Evolutionary conservation across 345 rosid genomes (phyloP), one percentile per base, ranked within the genome.

Genomic region (Camelina hispida): DNA sequence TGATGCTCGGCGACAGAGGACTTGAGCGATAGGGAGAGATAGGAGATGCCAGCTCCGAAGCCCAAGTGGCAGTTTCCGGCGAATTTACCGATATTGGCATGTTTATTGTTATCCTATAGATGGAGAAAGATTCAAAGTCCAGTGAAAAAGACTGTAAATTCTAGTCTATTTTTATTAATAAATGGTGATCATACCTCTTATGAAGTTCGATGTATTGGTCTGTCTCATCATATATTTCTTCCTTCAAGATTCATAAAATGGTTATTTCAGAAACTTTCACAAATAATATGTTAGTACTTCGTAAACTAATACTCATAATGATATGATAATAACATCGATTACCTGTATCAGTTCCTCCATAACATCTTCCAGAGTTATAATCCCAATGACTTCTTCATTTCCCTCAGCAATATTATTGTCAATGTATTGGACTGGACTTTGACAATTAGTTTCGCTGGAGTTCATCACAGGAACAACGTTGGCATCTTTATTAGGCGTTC

Each of bases 291-390:
- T 43, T 55, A 17, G 18, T 28, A 28, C 30, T 28, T 28, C 30
- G 30, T 28, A 23, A 13, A 2, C 35, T n/a, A 57, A 35, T 15
- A 64, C 42, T 32, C 35, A 54, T 16, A 20, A 40, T 17, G 13
- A 23, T 51, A 42, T n/a, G 1, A 5, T 6, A 9, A 34, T 16
- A 15, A 5, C 15, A 64, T 35, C 9, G 5, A 17, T 20, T 37
- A 90, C 96, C 84, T 87, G 95, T 35, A 91, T 81, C 14, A 90
- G 87, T 83, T 90, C 96, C 73, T 93, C 96, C 80, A 93, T 90
- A 2, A 88, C 96, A 84, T 93, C 98, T 84, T 93, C 96, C 20
- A 90, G 63, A n/a, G 98, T 90, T 71, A 93, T 93, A 62, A 93
- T 85, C 37, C 96, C 98, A 13, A 85, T 15, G 34, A 88, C 85